Base-by-base conservation (phyloP, 2,329 filamentous ascomycete species). In the Ceratocystis colombiana region DNA sequence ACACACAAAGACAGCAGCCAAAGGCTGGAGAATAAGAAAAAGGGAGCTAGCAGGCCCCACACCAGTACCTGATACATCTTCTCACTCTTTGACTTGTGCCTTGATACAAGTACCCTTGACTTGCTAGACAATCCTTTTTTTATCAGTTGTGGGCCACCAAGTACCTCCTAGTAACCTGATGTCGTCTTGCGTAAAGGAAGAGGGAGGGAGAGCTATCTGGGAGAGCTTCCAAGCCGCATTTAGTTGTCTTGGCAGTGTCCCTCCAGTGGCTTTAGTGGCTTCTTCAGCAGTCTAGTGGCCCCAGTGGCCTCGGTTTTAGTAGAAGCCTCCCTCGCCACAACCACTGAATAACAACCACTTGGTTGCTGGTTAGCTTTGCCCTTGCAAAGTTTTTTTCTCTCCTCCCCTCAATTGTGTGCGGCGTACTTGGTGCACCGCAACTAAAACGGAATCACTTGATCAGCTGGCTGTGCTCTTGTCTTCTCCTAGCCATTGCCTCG, bases 91-190 rank as follows among this genome's bases (percentile, higher is more conserved):
- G 17, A 8, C 53, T 59, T 8, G 2, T 7, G 28, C 53, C 1
- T 2, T 6, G 1, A 30, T 1, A 12, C 12, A 17, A 30, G 53
- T 59, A 59, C 53, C 53, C 7, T 25, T 3, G 25, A 59, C 53
- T 59, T 59, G 28, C 15, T 5, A 5, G 1, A 4, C 6, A 30
- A 17, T 30, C 53, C 53, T 4, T 59, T 59, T 59, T 59, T 59
- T 59, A 17, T 15, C 28, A 37, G 37, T 17, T 61, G n/a, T 28
- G 50, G 20, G 17, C 25, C 17, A 30, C 30, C 17, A 37, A 41
- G 61, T 67, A 67, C 66, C 48, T 37, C 33, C 37, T 3, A 28
- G 66, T 67, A 67, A 53, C 28, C 45, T 30, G 3, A n/a, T 33
- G 25, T 37, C 37, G 25, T 33, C 41, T 46, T 53, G 48, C 12